A percentile compares a stretch with the other conserved stretches of the same genome.
These are phyloP conservation scores for Hypoxylon cercidicola DNA, from an alignment of 495 filamentous ascomycete species.

Conservation along the genomic window DNA sequence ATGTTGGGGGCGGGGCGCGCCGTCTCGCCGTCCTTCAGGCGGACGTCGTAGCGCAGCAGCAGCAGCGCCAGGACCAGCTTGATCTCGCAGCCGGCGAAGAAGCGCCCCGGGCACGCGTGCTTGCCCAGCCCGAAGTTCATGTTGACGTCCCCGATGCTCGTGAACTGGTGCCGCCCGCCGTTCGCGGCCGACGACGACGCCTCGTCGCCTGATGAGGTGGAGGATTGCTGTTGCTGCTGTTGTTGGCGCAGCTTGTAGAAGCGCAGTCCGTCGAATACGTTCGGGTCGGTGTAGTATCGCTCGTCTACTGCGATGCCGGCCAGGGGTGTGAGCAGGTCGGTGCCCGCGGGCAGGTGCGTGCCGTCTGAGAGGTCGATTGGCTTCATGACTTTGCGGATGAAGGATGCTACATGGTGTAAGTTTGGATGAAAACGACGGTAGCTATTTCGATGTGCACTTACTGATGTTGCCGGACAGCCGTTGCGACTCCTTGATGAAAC, in stretches of 20 bases:
- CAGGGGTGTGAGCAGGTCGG: conserved; percentile 48
- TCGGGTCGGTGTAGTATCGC: conserved; percentile 49
- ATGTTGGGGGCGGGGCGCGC: conserved; percentile 47
- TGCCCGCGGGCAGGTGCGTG: conserved; percentile 53
- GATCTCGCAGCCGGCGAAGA: conserved; percentile 63
- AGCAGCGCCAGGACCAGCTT: conserved; percentile 58
- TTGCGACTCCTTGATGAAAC: conserved; percentile 64
- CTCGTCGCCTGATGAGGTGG: conserved; percentile 15
- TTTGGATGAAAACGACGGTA: background rate
- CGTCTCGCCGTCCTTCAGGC: conserved; percentile 51
- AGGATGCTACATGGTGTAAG: conserved; percentile 44
- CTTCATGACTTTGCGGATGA: conserved; percentile 55
- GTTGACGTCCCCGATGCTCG: conserved; percentile 53
- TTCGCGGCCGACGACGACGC: conserved; percentile 16
- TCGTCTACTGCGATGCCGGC: conserved; percentile 47
- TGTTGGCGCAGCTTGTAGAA: conserved; percentile 58
- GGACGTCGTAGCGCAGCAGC: conserved; percentile 60
- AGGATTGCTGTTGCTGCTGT: conserved; percentile 49
- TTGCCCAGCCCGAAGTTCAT: conserved; percentile 64
- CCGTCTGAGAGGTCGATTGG: conserved; percentile 58
- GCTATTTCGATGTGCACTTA: conserved; percentile 36
- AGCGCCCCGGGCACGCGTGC: conserved; percentile 65
- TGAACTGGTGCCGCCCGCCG: conserved; percentile 54
- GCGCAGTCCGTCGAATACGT: conserved; percentile 64
- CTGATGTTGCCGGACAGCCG: conserved; percentile 55